Evolutionary conservation across 768 basidiomycete genomes (phyloP), one percentile per base, ranked within the genome.

Genomic region (Cantharellus anzutake): DNA sequence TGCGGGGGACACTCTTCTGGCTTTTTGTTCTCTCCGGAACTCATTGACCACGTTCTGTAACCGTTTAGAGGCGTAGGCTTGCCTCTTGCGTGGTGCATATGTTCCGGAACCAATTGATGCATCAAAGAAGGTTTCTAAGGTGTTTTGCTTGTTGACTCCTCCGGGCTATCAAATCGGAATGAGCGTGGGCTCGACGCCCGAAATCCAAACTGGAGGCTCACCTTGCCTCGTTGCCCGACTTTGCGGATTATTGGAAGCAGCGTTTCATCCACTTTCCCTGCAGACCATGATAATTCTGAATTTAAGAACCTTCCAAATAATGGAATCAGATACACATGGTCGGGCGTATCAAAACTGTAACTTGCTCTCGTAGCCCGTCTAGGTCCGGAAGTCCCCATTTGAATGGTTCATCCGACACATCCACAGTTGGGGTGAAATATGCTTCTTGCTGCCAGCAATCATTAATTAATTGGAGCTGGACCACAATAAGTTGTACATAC

Each of bases 321-420:
- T 39, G 42, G 34, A 34, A 11, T 5, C 1, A 41, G 41, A 16
- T 40, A 34, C 29, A 4, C 41, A 39, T n/a, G 41, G 29, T 3
- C 3, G 38, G 63, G 61, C 64, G 63, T 52, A 60, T 57, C 11
- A n/a, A 29, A 14, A 41, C 40, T 35, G 41, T 7, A 4, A 72
- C 80, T 59, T 68, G 93, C 89, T 76, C 71, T 63, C 92, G 81
- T 59, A 99, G 78, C 2, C 84, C 92, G 67, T 96, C 90, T 2
- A 99, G 79, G 68, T 98, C 96, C n/a, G 93, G 90, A 63, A 92
- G 73, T 3, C 89, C 92, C 94, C 94, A 99, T 66, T 90, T 88
- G 69, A 99, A 98, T 0, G 86, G 83, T 63, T 97, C 93, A 59
- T 91, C 83, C 0, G 91, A 94, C 42, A 80, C 79, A 67, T 97